These are phyloP conservation scores for Solanum chacoense DNA, from an alignment of 305 asterid genomes.

Conservation along the genomic window DNA sequence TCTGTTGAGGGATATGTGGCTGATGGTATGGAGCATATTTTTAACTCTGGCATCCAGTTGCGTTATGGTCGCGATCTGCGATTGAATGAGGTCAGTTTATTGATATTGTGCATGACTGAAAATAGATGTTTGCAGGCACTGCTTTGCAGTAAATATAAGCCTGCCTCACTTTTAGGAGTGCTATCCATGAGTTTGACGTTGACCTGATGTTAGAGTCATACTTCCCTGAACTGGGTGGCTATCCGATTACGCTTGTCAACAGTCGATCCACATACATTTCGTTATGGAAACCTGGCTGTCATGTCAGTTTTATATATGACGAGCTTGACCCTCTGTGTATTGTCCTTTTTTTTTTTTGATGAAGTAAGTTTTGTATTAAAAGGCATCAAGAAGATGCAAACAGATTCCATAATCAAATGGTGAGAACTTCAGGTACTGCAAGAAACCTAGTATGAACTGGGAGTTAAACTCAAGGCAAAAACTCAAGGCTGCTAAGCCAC, in stretches of 20 bases:
- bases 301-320: not conserved
- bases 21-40: slow-evolving; percentile 97
- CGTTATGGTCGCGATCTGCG: slow-evolving; percentile 95
- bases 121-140: not conserved
- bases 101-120: not conserved
- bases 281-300: not conserved
- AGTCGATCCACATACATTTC: not conserved
- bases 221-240: not conserved
- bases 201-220: not conserved
- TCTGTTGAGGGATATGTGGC: slow-evolving; percentile 56
- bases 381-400: not conserved
- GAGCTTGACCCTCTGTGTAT: not conserved
- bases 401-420: not conserved
- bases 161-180: not conserved
- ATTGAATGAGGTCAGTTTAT: slow-evolving; percentile 67
- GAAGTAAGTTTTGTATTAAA: not conserved
- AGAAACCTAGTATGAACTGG: not conserved
- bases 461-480: not conserved
- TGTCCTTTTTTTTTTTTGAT: not conserved
- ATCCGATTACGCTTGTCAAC: not conserved
- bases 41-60: slow-evolving; percentile 78
- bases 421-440: not conserved
- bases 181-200: not conserved
- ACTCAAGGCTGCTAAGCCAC: not conserved
- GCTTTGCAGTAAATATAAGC: not conserved